Evolutionary conservation across 208 protist genomes (phyloP), one percentile per base, ranked within the genome.

Genomic region (Wallacemonas collosoma): DNA sequence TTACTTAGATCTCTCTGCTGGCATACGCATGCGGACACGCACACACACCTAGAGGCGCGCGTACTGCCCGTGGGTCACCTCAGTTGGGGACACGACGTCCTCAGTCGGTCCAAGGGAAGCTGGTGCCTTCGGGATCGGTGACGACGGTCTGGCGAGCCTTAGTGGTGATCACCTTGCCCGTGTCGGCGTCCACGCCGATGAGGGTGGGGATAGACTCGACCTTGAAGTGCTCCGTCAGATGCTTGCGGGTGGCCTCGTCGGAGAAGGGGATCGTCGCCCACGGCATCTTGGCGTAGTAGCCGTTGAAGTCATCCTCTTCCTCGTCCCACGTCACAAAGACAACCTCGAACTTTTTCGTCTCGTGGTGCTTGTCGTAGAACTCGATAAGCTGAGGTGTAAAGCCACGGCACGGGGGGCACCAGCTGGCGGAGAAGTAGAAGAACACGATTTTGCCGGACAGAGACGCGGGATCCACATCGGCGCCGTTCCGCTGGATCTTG

Each of bases 331-430:
- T 86, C 43, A 93, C 68, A 17, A 94, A 83, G 48, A 96, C 64
- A 50, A 97, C 85, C 73, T 97, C 93, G 62, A 97, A 98, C 71
- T 97, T 90, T 71, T 94, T 90, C 54, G 72, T 47, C 50, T 77
- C 72, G 26, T 80, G 71, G 79, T 83, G 80, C 56, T 87, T 85
- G 26, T 91, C 76, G 75, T 98, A 97, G 69, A 95, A 93, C 41
- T 94, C 89, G 38, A 75, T 72, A 11, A 98, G 89, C 64, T 83
- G 71, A 17, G 95, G 95, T 2, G 95, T 98, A 82, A 97, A 97
- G 57, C 76, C 81, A 63, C 93, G 87, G 89, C 95, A 98, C 41
- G 95, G 95, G n/a, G 93, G 93, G 86, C 95, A 98, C 95, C 95
- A 98, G 72, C 93, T 94, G 41, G 95, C 95, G 40, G 85, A 91